Percentiles rank a stretch among this genome's conserved stretches.
Evolutionary conservation across 352 stramenopile species (phyloP).

Genomic region (Thalassiosira mediterranea): DNA sequence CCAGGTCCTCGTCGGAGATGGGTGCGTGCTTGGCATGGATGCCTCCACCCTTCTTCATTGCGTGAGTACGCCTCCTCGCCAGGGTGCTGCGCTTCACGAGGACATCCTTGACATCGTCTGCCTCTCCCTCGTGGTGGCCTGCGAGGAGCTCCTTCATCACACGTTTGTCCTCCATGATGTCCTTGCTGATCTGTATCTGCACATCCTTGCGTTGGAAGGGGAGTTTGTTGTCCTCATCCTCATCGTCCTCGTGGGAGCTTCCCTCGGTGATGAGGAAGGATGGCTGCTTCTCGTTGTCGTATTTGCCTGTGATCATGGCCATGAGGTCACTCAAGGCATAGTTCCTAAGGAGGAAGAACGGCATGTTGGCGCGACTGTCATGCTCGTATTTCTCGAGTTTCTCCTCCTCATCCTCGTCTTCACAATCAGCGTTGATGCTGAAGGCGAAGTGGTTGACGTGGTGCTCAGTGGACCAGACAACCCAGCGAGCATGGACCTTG

Average conservation of each 20-base stretch:
- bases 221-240: slow-evolving; percentile 19
- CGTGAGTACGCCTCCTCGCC: background rate
- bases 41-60: background rate
- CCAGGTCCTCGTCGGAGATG: background rate
- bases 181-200: slow-evolving; percentile 35
- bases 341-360: slow-evolving; percentile 53
- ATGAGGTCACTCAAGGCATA: slow-evolving; percentile 34
- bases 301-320: slow-evolving; percentile 30
- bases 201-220: slow-evolving; percentile 40
- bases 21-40: background rate
- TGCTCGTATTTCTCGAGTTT: too few species aligned
- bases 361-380: slow-evolving; percentile 55
- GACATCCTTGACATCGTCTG: slow-evolving; percentile 21
- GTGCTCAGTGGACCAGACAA: slow-evolving; percentile 50
- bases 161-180: slow-evolving; percentile 32
- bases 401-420: slow-evolving; percentile 57
- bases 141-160: slow-evolving; percentile 14
- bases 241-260: slow-evolving; percentile 26
- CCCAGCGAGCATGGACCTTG: slow-evolving; percentile 47
- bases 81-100: slow-evolving; percentile 10
- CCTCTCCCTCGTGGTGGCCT: background rate
- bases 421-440: slow-evolving; percentile 10
- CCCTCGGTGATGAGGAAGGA: slow-evolving; percentile 24
- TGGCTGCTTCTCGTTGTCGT: slow-evolving; percentile 31
- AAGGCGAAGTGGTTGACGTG: slow-evolving; percentile 58